Conservation (phyloP, 345 rosid species). For the Zanthoxylum bungeanum region DNA sequence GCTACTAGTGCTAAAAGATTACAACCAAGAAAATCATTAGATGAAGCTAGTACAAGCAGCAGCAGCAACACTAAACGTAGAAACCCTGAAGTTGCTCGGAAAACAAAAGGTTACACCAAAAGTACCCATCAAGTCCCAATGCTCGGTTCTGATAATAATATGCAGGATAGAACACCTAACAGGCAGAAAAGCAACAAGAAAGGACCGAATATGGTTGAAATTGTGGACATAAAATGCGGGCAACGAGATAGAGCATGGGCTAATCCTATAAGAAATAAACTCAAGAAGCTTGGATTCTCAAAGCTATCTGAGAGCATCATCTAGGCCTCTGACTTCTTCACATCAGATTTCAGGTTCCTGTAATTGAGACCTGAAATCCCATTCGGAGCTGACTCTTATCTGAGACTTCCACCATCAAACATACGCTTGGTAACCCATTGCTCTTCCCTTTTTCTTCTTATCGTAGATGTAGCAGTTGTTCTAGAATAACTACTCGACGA, state of each 20-base stretch:
- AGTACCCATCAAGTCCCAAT: conserved; percentile 54
- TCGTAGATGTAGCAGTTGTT: conserved; percentile 22
- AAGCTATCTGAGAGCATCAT: conserved; percentile 71
- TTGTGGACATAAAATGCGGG: conserved; percentile 89
- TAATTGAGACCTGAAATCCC: conserved; percentile 43
- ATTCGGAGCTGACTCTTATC: conserved; percentile 29
- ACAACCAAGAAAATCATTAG: conserved; percentile 56
- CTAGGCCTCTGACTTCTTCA: conserved; percentile 48
- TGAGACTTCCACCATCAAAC: conserved; percentile 59
- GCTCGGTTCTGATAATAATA: conserved; percentile 52
- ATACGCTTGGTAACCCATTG: conserved; percentile 45
- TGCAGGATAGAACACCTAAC: conserved; percentile 58
- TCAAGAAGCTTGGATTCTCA: conserved; percentile 94
- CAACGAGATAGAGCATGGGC: conserved; percentile 77
- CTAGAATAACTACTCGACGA: conserved; percentile 26
- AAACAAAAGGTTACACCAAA: conserved; percentile 44
- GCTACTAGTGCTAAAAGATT: conserved; percentile 49
- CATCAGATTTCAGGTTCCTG: conserved; percentile 54
- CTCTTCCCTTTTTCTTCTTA: conserved; percentile 50
- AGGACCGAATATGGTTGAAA: conserved; percentile 62
- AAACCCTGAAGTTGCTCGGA: conserved; percentile 35
- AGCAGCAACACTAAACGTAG: conserved; percentile 30
- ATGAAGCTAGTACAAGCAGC: conserved; percentile 78
- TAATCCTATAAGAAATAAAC: conserved; percentile 62
- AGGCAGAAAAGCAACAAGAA: conserved; percentile 56